Base-by-base conservation (phyloP, 2,329 filamentous ascomycete species). In the Aspergillus caelatus region DNA sequence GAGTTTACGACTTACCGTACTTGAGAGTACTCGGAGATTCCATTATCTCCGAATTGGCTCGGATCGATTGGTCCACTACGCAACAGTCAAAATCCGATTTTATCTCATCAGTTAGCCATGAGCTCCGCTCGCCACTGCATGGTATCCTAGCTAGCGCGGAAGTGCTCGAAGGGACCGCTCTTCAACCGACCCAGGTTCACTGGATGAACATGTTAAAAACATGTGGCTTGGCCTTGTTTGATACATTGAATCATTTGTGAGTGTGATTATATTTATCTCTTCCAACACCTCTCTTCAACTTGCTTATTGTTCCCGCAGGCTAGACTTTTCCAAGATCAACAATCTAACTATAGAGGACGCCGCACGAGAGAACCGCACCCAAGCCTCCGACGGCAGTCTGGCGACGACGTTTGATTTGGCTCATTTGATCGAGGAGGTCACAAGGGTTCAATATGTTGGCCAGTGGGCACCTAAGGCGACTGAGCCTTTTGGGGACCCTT, bases 71-170 rank as follows among this genome's bases (percentile, higher is more conserved):
- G 63, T 70, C 61, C 2, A 65, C 72, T 3, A 72, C 71, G 1
- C 81, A 85, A 43, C 78, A 79, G 58, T 78, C 82, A 11, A 86
- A 86, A 64, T 79, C 80, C 0, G 83, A 84, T 11, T 84, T 86
- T 46, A 79, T 86, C 14, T 80, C 81, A 0, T 82, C 80, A 0
- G 82, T 86, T 28, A 82, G 79, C 34, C 84, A 86, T 66, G 84
- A 86, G 64, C 74, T 86, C 11, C 75, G 83, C 5, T 80, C 72
- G 41, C 84, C 78, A 26, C 72, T 81, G 36, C 84, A 82, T 61
- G 83, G 80, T 32, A 79, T 81, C 30, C 72, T 82, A 14, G 83
- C 81, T 1, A 84, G 81, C 19, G 75, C 80, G 1, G 84, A 86
- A 65, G 78, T 85, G 10, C 68, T 86, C 4, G 75, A 79, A 4